Evolutionary conservation across 805 yeast genomes (phyloP).

Genomic region (Candida sanyiensis): DNA sequence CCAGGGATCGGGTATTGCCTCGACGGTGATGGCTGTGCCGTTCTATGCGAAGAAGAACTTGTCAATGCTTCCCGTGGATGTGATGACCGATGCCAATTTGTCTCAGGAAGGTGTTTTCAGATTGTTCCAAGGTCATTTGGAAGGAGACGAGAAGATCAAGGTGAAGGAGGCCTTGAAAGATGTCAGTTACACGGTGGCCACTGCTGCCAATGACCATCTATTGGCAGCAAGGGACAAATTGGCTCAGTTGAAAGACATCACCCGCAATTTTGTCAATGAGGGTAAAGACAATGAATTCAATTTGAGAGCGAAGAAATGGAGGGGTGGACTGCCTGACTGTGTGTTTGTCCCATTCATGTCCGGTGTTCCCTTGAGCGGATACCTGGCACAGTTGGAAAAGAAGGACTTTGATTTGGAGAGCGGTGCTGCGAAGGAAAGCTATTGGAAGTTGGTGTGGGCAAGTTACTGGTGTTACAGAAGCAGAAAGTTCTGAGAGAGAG

Average conservation of each 20-base stretch:
- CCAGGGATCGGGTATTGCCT: slow-evolving; percentile 69
- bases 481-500: slow-evolving; percentile 20
- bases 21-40: slow-evolving; percentile 52
- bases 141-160: slow-evolving; percentile 15
- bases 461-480: slow-evolving; percentile 21
- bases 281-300: slow-evolving; percentile 24
- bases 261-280: slow-evolving; percentile 27
- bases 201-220: slow-evolving; percentile 75
- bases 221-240: slow-evolving; percentile 60
- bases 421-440: slow-evolving; percentile 18
- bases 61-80: slow-evolving; percentile 57
- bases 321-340: slow-evolving; percentile 51
- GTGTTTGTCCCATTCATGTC: slow-evolving; percentile 63
- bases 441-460: slow-evolving; percentile 26
- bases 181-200: slow-evolving; percentile 63
- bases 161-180: slow-evolving; percentile 42
- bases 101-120: slow-evolving; percentile 62
- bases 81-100: slow-evolving; percentile 45
- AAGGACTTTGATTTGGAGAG: slow-evolving; percentile 55
- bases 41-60: slow-evolving; percentile 44
- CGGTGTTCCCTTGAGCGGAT: slow-evolving; percentile 59
- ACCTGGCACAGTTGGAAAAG: slow-evolving; percentile 53
- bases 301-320: slow-evolving; percentile 34
- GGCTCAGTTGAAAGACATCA: slow-evolving; percentile 31
- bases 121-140: slow-evolving; percentile 29